These are phyloP conservation scores for Paraconiothyrium sp. DNA, from an alignment of 2,329 filamentous ascomycete genomes.

Conservation along the genomic window DNA sequence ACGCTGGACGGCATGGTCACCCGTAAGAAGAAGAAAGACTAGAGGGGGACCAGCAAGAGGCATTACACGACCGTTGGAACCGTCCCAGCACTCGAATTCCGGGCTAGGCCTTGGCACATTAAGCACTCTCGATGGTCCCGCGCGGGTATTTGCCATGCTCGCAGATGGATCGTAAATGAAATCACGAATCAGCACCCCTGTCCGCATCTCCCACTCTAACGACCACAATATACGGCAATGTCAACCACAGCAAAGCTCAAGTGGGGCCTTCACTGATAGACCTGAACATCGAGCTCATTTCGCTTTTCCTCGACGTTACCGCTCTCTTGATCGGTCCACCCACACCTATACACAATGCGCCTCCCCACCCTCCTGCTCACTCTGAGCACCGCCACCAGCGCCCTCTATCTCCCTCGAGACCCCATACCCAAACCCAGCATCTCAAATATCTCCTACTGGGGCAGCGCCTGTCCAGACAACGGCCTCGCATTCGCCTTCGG, in stretches of 20 bases:
- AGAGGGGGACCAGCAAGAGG: not conserved
- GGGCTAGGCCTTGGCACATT: not conserved
- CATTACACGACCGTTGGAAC: not conserved
- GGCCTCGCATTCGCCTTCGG: constrained; percentile 20
- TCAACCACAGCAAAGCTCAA: constrained; percentile 11
- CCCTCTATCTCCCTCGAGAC: constrained; percentile 11
- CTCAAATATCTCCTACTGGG: constrained; percentile 22
- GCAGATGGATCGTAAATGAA: constrained; percentile 22
- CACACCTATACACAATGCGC: constrained; percentile 14
- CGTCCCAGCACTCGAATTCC: not conserved
- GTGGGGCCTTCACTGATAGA: constrained; percentile 18
- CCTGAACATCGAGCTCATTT: not conserved
- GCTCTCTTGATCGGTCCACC: not conserved
- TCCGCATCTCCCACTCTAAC: constrained; percentile 5
- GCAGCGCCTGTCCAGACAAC: constrained; percentile 23
- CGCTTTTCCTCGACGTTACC: not conserved
- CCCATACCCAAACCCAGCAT: constrained; percentile 13
- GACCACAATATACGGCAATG: constrained; percentile 24
- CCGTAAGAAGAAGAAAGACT: constrained; percentile 43
- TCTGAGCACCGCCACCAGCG: constrained; percentile 10
- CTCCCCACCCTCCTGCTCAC: constrained; percentile 9
- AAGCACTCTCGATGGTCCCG: not conserved
- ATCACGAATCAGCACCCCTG: constrained; percentile 28
- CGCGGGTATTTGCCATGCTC: constrained; percentile 22
- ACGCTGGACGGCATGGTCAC: constrained; percentile 47